Base-by-base conservation (phyloP, 768 basidiomycete genomes). In the Heimioporus sp. region DNA sequence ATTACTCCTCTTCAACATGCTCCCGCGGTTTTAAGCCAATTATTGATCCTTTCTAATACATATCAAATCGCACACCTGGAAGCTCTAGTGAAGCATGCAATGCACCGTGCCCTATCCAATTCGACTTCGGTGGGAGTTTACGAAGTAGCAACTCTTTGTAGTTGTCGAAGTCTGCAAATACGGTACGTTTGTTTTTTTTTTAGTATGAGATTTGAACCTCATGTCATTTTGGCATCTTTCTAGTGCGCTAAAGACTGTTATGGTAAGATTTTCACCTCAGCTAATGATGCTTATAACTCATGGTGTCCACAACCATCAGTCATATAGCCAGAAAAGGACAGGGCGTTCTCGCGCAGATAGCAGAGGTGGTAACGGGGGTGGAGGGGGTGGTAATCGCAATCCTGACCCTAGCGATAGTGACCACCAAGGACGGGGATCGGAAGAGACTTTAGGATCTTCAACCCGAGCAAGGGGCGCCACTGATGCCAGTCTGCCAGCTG, bases 111-210 rank as follows among this genome's bases (percentile, higher is more conserved):
- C 15, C 70, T 98, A 30, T 88, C 86, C 31, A 90, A 91, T 62
- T 81, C 83, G 28, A 91, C 87, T 12, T 91, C 90, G 24, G 90
- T 95, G 17, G 90, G 89, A 24, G 88, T 98, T 40, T 98, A 98
- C 65, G 94, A 97, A 67, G 93, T 97, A 10, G 92, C 95, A 10
- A 96, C 95, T 3, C 73, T 98, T 5, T 93, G 92, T 64, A 90
- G 84, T 57, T 90, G 88, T 66, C 82, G 91, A 56, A 88, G 90
- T 64, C 73, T 98, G 51, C 94, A 97, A 64, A 92, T 97, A 59
- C 78, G 94, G 85, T 88, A 70, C 45, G 81, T 78, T 51, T 28
- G 7, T 28, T 55, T 51, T 51, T 48, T 52, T 50, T 49, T 32
- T 16, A 19, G 5, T 4, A 28, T 7, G 15, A 59, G 50, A 7